Percentiles rank a stretch among this genome's conserved stretches.
Evolutionary conservation across 495 filamentous ascomycete genomes (phyloP).

Genomic region (Penicillium verhagenii): DNA sequence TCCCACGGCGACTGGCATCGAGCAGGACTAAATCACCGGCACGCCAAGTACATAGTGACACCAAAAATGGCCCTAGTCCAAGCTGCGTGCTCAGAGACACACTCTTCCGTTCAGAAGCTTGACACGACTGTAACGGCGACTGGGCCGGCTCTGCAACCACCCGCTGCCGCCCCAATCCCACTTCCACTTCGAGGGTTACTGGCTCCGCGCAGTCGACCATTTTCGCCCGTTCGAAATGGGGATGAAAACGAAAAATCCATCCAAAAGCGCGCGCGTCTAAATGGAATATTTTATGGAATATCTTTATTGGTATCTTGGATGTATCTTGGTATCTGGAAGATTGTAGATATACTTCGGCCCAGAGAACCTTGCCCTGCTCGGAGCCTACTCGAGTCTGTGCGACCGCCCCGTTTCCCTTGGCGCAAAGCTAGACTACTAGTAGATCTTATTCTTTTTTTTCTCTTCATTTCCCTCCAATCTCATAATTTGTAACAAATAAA

Average conservation of each 20-base stretch:
- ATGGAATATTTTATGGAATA: no score
- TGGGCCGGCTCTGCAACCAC: slow-evolving; percentile 18
- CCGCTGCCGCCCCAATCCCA: slow-evolving; percentile 19
- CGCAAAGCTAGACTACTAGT: no score
- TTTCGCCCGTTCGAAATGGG: neutral
- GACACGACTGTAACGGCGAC: slow-evolving; percentile 7
- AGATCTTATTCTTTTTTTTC: no score
- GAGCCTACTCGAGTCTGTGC: slow-evolving; percentile 1
- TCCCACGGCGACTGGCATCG: neutral
- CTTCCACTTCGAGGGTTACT: neutral
- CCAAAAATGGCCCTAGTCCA: neutral
- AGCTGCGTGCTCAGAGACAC: slow-evolving; percentile 1
- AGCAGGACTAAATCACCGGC: neutral
- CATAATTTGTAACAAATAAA: no score
- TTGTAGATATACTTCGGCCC: neutral
- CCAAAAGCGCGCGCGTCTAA: slow-evolving; percentile 1
- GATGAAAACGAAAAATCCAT: neutral
- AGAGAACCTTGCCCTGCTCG: slow-evolving; percentile 3
- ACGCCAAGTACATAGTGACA: neutral
- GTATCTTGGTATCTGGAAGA: no score
- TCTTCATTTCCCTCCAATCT: no score
- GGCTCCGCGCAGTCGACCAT: slow-evolving; percentile 7
- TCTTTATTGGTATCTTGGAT: no score
- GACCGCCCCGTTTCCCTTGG: slow-evolving; percentile 9
- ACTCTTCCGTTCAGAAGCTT: slow-evolving; percentile 14